Evolutionary conservation across 148 eudicot species (phyloP), one percentile per base, ranked within the genome.

Genomic region (Amaranthus cruentus): DNA sequence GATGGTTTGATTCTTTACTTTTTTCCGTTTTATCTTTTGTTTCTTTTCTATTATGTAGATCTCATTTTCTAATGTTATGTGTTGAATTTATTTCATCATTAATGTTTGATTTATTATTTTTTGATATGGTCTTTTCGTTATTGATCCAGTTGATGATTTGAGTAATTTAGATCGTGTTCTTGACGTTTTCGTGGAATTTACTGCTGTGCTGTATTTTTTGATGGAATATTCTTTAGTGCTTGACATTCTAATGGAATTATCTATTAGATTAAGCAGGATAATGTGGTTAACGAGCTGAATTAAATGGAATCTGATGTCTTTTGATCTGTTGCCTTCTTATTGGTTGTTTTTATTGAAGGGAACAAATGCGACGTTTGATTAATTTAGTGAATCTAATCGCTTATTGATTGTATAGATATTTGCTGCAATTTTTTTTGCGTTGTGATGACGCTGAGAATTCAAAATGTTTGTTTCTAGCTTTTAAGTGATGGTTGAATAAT

Each of bases 1-100:
- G 87, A 84, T 78, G 87, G 87, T 84, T 56, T 75, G 70, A 15
- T 53, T 67, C 4, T 47, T 48, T 52, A 38, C 9, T 2, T 28
- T 28, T 54, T 52, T 8, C 0, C 48, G 47, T 14, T 52, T 6
- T 4, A 4, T 46, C 47, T 71, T 49, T 18, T 14, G 8, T 54
- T 3, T n/a, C 0, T 8, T 46, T 28, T 28, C 38, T 28, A 28
- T 28, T 72, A 4, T 46, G 21, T 44, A 59, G 64, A 76, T 76
- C 80, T 78, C 6, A 47, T 14, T 53, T 12, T 57, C 48, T 42
- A 61, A 38, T 54, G 9, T 43, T 55, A 42, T 71, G 54, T 14
- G 59, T 59, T 55, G 7, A 8, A 14, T 49, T 66, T 44, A 7
- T 71, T 10, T 55, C 18, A 28, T 3, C 38, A 2, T 28, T 1